A percentile compares a stretch with the other conserved stretches of the same genome.
Conservation (phyloP, 495 filamentous ascomycete genomes). For the Chaetomium fimeti region DNA sequence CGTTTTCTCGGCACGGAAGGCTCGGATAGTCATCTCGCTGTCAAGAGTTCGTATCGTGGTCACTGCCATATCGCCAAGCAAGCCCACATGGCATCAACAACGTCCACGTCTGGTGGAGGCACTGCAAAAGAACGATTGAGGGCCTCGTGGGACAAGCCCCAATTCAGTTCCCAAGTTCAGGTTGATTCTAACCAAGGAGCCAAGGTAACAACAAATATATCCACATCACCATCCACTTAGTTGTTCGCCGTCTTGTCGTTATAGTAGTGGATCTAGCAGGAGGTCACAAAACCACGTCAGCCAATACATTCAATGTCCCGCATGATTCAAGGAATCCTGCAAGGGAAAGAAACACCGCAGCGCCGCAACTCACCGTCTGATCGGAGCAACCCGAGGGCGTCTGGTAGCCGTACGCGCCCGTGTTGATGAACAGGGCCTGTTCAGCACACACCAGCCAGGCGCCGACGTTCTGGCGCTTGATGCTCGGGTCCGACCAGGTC, state of each 20-base stretch:
- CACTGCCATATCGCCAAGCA: too few relatives aligned
- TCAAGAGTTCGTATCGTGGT: background rate
- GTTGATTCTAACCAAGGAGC: too few relatives aligned
- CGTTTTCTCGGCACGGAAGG: background rate
- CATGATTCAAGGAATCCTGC: background rate
- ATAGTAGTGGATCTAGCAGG: constrained; percentile 35
- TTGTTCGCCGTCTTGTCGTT: constrained; percentile 40
- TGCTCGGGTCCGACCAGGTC: constrained; percentile 50
- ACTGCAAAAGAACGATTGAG: too few relatives aligned
- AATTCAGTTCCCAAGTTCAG: too few relatives aligned
- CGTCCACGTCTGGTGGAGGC: too few relatives aligned
- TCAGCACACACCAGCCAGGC: constrained; percentile 59
- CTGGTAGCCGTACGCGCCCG: constrained; percentile 58
- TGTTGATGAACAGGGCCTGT: constrained; percentile 57
- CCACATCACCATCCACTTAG: constrained; percentile 4
- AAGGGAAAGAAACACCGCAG: background rate
- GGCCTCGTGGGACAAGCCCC: too few relatives aligned
- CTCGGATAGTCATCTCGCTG: background rate
- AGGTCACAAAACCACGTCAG: constrained; percentile 1
- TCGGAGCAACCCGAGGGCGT: constrained; percentile 59
- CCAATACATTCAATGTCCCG: background rate
- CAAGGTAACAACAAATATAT: too few relatives aligned
- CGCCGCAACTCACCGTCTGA: constrained; percentile 52
- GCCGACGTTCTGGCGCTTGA: constrained; percentile 53
- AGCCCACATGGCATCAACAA: too few relatives aligned